Base-by-base conservation (phyloP, 768 basidiomycete species). In the Boletellus ananas region DNA sequence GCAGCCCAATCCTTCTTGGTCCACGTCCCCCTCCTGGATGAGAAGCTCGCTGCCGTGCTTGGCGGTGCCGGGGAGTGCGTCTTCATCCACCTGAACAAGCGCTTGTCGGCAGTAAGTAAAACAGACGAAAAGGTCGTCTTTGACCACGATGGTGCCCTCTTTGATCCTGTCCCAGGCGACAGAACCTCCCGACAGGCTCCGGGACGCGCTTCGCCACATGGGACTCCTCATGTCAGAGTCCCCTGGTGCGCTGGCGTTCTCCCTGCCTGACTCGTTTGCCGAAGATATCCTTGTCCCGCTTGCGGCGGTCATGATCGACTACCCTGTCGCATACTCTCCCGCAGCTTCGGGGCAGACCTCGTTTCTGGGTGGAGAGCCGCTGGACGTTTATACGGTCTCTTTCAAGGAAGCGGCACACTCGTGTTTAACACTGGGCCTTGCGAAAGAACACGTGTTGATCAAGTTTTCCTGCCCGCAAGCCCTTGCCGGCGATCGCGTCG, bases 301-400 rank as follows among this genome's bases (percentile, higher is more conserved):
- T 5, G 80, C 84, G 4, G 84, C 74, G 1, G 51, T 82, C 8
- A 61, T 85, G 21, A 74, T 85, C 31, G 83, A 83, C 50, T 86
- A 85, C 56, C 78, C 79, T 9, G 74, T 84, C 9, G 75, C 73
- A n/a, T 77, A 75, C 43, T 73, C 75, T 20, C 83, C 83, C 43
- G 59, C 75, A 27, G 74, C 73, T 27, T 41, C 61, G 5, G 54
- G 55, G 0, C 64, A 70, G 45, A 60, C 62, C 3, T 50, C 62
- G 16, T 80, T 77, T 57, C 72, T 85, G n/a, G 65, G 66, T 40
- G 61, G 74, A 17, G 70, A 73, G 3, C 58, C 72, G 6, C 66
- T 87, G 42, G 74, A 82, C 50, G 65, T 84, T 12, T 83, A 80
- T 58, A 72, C 79, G 9, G 36, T 57, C 35, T 51, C 54, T 45